A percentile compares a stretch with the other conserved stretches of the same genome.
Conservation (phyloP, 73 alveolate genomes). For the Paramecium caudatum region DNA sequence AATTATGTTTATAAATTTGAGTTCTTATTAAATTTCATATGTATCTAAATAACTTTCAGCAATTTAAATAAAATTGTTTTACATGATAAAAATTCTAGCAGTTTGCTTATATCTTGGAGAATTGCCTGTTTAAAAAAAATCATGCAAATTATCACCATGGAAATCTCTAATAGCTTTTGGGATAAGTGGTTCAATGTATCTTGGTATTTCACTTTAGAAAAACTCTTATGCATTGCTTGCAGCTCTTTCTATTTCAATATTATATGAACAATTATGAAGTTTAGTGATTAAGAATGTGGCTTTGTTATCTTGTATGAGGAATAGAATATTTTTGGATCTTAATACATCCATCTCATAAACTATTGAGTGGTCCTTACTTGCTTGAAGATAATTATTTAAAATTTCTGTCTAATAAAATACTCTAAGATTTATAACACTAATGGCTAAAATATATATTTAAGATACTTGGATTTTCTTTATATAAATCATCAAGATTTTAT, state of each 20-base stretch:
- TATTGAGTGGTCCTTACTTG: not conserved
- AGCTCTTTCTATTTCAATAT: slow-evolving; percentile 8
- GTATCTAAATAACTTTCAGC: slow-evolving; percentile 45
- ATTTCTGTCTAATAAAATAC: slow-evolving; percentile 30
- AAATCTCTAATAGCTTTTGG: slow-evolving; percentile 31
- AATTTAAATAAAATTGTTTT: not conserved
- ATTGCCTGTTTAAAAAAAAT: not conserved
- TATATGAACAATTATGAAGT: slow-evolving; percentile 1
- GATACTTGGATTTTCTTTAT: not conserved
- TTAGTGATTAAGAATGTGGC: not conserved
- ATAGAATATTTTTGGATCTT: not conserved
- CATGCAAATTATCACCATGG: not conserved
- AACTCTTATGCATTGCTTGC: not conserved
- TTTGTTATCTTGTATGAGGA: not conserved
- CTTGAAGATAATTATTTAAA: not conserved
- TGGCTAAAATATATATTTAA: slow-evolving; percentile 5
- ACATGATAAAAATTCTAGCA: not conserved
- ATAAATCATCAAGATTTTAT: not conserved
- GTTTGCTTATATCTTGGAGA: not conserved
- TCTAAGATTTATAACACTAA: slow-evolving; percentile 1
- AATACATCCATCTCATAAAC: not conserved
- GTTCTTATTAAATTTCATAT: not conserved
- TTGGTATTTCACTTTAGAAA: slow-evolving; percentile 11
- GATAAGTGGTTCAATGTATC: not conserved
- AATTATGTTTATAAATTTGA: slow-evolving; percentile 25